phyloP scores from a whole-genome alignment of 1,284 basidiomycete species.

The Lentinula novae-zelandiae region DNA sequence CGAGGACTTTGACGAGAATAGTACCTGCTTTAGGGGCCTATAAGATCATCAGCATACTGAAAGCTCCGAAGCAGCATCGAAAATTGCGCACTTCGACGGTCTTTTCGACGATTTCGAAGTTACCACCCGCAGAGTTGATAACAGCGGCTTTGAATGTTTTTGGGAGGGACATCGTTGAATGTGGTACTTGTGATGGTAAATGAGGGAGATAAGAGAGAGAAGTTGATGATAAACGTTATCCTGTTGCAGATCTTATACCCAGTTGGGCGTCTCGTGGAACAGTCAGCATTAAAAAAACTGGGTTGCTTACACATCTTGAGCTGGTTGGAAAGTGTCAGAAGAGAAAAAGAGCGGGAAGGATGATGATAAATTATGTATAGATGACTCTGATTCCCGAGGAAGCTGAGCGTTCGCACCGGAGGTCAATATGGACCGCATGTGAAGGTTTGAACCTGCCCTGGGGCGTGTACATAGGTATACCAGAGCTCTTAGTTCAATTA shows the following conservation, averaged over 20 bases:
- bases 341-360: not conserved
- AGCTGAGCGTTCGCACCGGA: not conserved
- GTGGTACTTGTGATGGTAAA: not conserved
- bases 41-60: not conserved
- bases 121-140: not conserved
- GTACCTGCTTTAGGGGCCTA: not conserved
- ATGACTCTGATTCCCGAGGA: not conserved
- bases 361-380: not conserved
- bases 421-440: not conserved
- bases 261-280: not conserved
- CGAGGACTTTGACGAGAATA: constrained; percentile 3
- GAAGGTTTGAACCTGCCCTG: not conserved
- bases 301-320: not conserved
- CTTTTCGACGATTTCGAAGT: constrained; percentile 1
- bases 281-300: not conserved
- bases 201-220: not conserved
- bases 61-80: not conserved
- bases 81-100: not conserved
- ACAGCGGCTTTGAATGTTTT: constrained; percentile 3
- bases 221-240: not conserved
- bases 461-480: too few species aligned
- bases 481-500: too few species aligned
- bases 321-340: not conserved
- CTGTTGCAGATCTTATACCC: not conserved
- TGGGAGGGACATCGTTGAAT: not conserved